Percentiles rank a stretch among this genome's conserved stretches.
Evolutionary conservation across 441 rosid species (phyloP).

Genomic region (Populus hybrid): DNA sequence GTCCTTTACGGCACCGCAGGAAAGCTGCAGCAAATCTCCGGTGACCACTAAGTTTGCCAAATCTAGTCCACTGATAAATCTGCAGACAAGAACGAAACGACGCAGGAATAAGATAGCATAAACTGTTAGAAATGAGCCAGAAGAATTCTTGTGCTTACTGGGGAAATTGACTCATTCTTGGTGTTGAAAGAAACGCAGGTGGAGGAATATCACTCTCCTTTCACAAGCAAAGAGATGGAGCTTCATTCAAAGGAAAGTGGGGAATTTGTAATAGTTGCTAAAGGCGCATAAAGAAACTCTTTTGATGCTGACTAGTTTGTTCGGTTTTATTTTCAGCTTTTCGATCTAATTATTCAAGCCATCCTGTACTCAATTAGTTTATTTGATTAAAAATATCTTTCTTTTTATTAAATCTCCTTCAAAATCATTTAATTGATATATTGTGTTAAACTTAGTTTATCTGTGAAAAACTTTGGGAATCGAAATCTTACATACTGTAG

Average conservation of each 20-base stretch:
- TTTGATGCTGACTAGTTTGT: too few species aligned
- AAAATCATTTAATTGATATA: too few species aligned
- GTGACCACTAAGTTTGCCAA: slow-evolving; percentile 42
- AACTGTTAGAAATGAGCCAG: background rate
- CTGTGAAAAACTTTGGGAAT: too few species aligned
- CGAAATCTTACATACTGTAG: too few species aligned
- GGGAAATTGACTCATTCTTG: background rate
- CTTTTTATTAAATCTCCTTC: too few species aligned
- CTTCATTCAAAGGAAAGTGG: background rate
- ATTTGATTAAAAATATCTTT: background rate
- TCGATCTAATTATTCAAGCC: background rate
- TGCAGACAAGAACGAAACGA: slow-evolving; percentile 15
- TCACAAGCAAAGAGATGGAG: background rate
- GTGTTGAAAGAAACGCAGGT: background rate
- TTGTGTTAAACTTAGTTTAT: background rate
- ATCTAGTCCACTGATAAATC: slow-evolving; percentile 22
- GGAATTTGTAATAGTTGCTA: background rate
- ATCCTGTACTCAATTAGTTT: background rate
- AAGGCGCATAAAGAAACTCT: too few species aligned
- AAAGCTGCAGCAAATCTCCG: slow-evolving; percentile 38
- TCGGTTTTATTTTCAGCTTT: too few species aligned
- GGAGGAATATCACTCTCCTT: background rate
- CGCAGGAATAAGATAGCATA: background rate
- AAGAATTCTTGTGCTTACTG: background rate
- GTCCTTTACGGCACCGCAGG: slow-evolving; percentile 36